These are phyloP conservation scores for Cicer chorassanicum DNA, from an alignment of 306 rosid species.

Conservation along the genomic window DNA sequence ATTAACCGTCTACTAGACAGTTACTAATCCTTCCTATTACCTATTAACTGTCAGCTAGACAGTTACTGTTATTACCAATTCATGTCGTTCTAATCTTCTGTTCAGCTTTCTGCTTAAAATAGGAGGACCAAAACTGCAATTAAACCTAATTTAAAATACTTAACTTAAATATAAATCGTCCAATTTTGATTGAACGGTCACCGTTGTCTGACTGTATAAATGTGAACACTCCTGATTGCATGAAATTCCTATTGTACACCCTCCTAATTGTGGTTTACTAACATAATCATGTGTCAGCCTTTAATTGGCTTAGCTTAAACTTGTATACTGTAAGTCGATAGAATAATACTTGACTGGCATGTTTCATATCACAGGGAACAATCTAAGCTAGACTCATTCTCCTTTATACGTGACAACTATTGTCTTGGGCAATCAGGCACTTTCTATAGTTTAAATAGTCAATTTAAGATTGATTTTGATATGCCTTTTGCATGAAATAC, in stretches of 20 bases:
- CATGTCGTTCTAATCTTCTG: not conserved
- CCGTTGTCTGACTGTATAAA: no score
- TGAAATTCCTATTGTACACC: not conserved
- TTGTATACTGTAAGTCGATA: not conserved
- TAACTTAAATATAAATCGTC: no score
- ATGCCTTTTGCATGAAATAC: constrained; percentile 32
- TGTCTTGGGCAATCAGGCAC: constrained; percentile 3
- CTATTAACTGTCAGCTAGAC: constrained; percentile 1
- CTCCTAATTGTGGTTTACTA: constrained; percentile 7
- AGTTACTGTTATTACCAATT: constrained; percentile 1
- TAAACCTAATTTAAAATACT: no score
- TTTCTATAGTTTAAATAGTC: not conserved
- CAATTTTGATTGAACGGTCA: no score
- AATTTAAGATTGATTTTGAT: not conserved
- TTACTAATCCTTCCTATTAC: constrained; percentile 1
- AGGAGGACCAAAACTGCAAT: no score
- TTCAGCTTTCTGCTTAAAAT: not conserved
- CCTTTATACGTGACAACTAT: not conserved
- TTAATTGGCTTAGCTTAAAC: not conserved
- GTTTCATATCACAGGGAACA: constrained; percentile 26
- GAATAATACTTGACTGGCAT: constrained; percentile 19
- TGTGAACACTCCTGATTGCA: no score
- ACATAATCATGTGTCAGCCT: not conserved
- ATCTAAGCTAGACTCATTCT: constrained; percentile 3
- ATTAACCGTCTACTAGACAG: not conserved